phyloP scores from a whole-genome alignment of 1,284 basidiomycete genomes.

The Pyrrhoderma lamaoense region DNA sequence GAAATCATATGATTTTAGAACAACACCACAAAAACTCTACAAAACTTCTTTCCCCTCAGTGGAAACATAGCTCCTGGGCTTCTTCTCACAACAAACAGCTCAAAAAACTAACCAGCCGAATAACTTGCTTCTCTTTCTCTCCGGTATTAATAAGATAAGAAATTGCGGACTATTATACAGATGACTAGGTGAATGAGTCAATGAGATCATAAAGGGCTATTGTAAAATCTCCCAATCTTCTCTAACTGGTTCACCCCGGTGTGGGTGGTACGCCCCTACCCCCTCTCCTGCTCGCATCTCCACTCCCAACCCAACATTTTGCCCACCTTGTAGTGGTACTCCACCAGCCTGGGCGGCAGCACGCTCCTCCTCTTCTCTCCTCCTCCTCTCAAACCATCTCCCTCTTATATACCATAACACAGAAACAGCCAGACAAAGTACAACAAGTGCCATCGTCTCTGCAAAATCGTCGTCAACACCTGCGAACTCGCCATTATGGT shows the following conservation, averaged over 20 bases:
- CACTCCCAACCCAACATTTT: not conserved
- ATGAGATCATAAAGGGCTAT: constrained; percentile 22
- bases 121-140: too few species aligned
- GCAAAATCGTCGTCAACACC: constrained; percentile 42
- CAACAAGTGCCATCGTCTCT: constrained; percentile 65
- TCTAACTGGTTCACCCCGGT: constrained; percentile 53
- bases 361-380: constrained; percentile 40
- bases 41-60: too few species aligned
- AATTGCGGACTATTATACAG: too few species aligned
- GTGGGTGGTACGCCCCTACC: constrained; percentile 53
- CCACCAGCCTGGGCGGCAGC: constrained; percentile 21
- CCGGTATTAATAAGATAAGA: too few species aligned
- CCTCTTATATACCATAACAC: constrained; percentile 64
- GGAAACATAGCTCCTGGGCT: too few species aligned
- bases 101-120: too few species aligned
- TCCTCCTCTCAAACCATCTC: constrained; percentile 59
- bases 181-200: too few species aligned
- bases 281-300: not conserved
- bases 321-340: constrained; percentile 19
- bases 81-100: too few species aligned
- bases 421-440: constrained; percentile 59
- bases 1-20: too few species aligned
- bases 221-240: constrained; percentile 60
- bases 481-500: too few species aligned
- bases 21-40: too few species aligned